phyloP scores from a whole-genome alignment of 805 yeast genomes.

The Yamadazyma paraphyllophila region DNA sequence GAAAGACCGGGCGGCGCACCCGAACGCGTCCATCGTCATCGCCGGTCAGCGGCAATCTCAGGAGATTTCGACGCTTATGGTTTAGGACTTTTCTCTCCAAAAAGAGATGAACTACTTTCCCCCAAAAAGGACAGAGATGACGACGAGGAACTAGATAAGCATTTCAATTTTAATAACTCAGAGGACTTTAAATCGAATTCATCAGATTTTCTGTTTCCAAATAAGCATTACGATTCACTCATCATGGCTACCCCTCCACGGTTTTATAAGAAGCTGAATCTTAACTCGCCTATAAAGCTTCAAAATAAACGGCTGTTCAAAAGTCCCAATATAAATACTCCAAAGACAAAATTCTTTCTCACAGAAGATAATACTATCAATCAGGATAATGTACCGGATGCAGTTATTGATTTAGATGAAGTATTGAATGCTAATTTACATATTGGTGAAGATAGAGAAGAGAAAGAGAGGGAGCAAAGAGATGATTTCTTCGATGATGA shows the following conservation, averaged over 20 bases:
- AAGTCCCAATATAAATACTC: slow-evolving; percentile 12
- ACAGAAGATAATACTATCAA: slow-evolving; percentile 29
- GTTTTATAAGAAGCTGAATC: slow-evolving; percentile 12
- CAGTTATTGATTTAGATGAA: slow-evolving; percentile 41
- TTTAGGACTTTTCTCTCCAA: slow-evolving; percentile 31
- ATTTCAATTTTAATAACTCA: slow-evolving; percentile 32
- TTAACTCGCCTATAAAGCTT: slow-evolving; percentile 35
- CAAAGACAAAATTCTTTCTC: slow-evolving; percentile 25
- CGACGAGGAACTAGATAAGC: slow-evolving; percentile 21
- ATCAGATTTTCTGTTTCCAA: slow-evolving; percentile 31
- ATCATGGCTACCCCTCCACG: slow-evolving; percentile 16
- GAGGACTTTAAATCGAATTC: slow-evolving; percentile 31
- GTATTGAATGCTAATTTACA: slow-evolving; percentile 32
- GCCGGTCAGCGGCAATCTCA: slow-evolving; percentile 84
- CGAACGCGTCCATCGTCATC: slow-evolving; percentile 66
- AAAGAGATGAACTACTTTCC: slow-evolving; percentile 27
- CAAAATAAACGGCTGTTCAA: slow-evolving; percentile 20
- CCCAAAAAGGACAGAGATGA: slow-evolving; percentile 4
- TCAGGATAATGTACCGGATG: slow-evolving; percentile 34
- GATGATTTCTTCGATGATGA: slow-evolving; percentile 27
- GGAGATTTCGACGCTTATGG: slow-evolving; percentile 70
- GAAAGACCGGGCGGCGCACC: background rate
- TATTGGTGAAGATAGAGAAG: slow-evolving; percentile 17
- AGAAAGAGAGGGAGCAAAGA: slow-evolving; percentile 12
- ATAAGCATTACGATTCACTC: slow-evolving; percentile 6